phyloP scores from a whole-genome alignment of 139 green algal species.

The Chlorella sp. region DNA sequence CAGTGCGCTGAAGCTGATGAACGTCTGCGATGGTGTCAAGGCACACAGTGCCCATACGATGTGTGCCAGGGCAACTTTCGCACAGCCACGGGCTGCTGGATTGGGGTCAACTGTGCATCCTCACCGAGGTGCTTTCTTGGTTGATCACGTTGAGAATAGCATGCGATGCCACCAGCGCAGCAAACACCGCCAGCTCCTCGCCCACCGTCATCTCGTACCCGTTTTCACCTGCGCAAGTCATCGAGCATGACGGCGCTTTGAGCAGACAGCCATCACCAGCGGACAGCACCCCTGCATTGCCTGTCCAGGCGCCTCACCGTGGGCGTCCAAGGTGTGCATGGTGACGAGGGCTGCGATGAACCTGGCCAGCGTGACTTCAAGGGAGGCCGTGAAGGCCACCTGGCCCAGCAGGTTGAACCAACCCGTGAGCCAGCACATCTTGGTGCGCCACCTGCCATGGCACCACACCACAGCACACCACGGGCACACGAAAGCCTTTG shows the following conservation, averaged over 20 bases:
- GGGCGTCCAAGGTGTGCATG: conserved; percentile 13
- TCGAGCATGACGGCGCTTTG: neutral
- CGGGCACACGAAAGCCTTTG: too few relatives aligned
- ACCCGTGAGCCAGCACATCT: conserved; percentile 16
- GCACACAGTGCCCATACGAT: neutral
- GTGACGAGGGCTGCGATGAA: conserved; percentile 15
- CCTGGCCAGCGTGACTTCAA: conserved; percentile 22
- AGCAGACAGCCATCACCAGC: neutral
- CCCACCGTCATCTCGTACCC: neutral
- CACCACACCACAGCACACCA: conserved; percentile 1
- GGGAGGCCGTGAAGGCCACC: conserved; percentile 16
- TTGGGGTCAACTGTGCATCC: too few relatives aligned
- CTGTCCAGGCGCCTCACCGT: too few relatives aligned
- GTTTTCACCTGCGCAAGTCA: neutral
- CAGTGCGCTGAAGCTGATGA: conserved; percentile 26
- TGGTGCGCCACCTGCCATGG: conserved; percentile 4
- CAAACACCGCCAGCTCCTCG: conserved; percentile 32
- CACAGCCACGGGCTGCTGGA: too few relatives aligned
- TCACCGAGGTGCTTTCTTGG: conserved; percentile 9
- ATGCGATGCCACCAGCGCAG: conserved; percentile 19
- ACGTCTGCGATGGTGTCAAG: neutral
- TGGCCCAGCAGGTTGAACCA: conserved; percentile 45
- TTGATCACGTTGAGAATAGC: conserved; percentile 27
- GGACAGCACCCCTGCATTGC: neutral
- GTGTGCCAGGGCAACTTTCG: too few relatives aligned